Percentiles rank a stretch among this genome's conserved stretches.
These are phyloP conservation scores for Alternaria gansuensis DNA, from an alignment of 2,329 filamentous ascomycete species.

Conservation along the genomic window DNA sequence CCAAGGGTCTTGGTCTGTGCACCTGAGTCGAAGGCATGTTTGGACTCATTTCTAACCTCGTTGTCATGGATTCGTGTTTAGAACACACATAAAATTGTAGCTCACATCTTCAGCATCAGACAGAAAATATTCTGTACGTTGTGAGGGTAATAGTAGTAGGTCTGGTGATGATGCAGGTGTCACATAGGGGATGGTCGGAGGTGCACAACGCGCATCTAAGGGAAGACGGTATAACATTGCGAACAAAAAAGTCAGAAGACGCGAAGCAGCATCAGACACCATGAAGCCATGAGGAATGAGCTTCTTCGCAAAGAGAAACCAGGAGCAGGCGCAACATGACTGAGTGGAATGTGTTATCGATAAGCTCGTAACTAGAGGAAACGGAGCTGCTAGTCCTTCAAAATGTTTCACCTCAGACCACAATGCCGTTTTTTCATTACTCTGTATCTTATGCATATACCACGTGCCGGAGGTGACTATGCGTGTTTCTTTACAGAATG, in stretches of 20 bases:
- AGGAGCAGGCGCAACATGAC: not conserved
- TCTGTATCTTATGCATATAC: not conserved
- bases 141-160: not conserved
- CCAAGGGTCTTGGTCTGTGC: slow-evolving; percentile 17
- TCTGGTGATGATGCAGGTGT: not conserved
- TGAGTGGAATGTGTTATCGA: slow-evolving; percentile 7
- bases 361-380: not conserved
- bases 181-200: not conserved
- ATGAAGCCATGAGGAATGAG: not conserved
- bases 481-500: slow-evolving; percentile 5
- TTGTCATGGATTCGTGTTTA: not conserved
- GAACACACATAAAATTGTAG: not conserved
- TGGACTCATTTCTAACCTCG: not conserved
- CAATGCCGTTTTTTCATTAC: slow-evolving; percentile 2
- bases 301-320: not conserved
- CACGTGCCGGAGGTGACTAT: slow-evolving; percentile 9
- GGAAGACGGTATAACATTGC: not conserved
- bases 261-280: not conserved
- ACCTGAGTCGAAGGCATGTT: not conserved
- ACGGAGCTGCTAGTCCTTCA: not conserved
- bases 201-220: not conserved
- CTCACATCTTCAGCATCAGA: not conserved
- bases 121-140: not conserved
- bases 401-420: slow-evolving; percentile 1
- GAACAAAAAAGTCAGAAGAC: not conserved